phyloP scores from a whole-genome alignment of 2,329 filamentous ascomycete genomes.

The Bisporella sp. region DNA sequence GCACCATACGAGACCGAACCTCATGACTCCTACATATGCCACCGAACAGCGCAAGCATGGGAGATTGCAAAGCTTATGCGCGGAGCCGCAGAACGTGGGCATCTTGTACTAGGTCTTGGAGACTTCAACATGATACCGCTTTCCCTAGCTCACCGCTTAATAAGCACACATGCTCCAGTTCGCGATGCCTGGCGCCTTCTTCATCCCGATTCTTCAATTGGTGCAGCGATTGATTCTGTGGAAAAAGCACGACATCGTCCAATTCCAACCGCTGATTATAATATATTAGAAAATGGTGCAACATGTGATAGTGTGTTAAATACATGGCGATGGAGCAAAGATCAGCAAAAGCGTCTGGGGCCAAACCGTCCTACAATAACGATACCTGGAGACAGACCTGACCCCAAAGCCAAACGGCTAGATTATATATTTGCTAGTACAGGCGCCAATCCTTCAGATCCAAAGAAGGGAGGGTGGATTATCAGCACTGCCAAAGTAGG shows the following conservation, averaged over 20 bases:
- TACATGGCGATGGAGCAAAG: slow-evolving; percentile 85
- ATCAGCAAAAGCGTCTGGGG: slow-evolving; percentile 59
- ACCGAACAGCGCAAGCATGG: slow-evolving; percentile 91
- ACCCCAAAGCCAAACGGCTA: slow-evolving; percentile 74
- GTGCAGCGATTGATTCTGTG: slow-evolving; percentile 58
- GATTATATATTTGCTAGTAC: slow-evolving; percentile 88
- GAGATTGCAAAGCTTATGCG: slow-evolving; percentile 86
- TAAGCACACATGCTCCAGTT: slow-evolving; percentile 71
- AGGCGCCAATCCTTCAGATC: slow-evolving; percentile 29
- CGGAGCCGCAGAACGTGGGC: slow-evolving; percentile 70
- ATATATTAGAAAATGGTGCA: slow-evolving; percentile 72
- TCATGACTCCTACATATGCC: slow-evolving; percentile 80
- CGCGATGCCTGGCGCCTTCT: slow-evolving; percentile 78
- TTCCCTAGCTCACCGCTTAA: slow-evolving; percentile 75
- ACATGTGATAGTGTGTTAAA: slow-evolving; percentile 84
- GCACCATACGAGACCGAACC: slow-evolving; percentile 78
- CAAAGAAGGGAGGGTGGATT: slow-evolving; percentile 47
- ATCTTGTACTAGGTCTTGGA: slow-evolving; percentile 78
- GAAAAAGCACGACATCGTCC: slow-evolving; percentile 60
- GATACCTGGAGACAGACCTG: slow-evolving; percentile 58
- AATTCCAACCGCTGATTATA: slow-evolving; percentile 70
- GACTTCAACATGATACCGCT: slow-evolving; percentile 97
- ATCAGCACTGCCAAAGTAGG: slow-evolving; percentile 66
- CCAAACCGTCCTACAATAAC: slow-evolving; percentile 53
- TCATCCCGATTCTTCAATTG: slow-evolving; percentile 77